A percentile compares a stretch with the other conserved stretches of the same genome.
Conservation (phyloP, 2,329 filamentous ascomycete genomes). For the Talaromyces pinophilus region DNA sequence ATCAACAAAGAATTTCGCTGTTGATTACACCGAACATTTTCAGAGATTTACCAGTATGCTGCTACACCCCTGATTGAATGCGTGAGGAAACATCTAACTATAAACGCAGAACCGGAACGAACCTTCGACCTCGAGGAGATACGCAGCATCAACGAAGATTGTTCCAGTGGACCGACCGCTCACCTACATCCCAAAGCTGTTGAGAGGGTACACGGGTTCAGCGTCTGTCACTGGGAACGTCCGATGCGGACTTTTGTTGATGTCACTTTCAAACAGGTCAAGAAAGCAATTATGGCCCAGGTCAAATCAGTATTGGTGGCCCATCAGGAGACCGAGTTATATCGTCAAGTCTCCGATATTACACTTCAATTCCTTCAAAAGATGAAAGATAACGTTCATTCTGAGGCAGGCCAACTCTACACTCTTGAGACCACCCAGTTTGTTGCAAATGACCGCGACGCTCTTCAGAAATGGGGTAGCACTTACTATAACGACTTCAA, state of each 20-base stretch:
- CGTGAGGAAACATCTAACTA: neutral
- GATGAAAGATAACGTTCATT: slow-evolving; percentile 43
- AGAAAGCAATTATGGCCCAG: slow-evolving; percentile 45
- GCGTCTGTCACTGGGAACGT: slow-evolving; percentile 59
- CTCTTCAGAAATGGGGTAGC: slow-evolving; percentile 1
- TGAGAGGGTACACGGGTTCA: slow-evolving; percentile 58
- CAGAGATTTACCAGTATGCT: slow-evolving; percentile 24
- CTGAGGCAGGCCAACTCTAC: slow-evolving; percentile 36
- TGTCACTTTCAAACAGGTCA: slow-evolving; percentile 34
- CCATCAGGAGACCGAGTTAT: slow-evolving; percentile 40
- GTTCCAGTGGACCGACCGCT: slow-evolving; percentile 59
- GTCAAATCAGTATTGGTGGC: slow-evolving; percentile 44
- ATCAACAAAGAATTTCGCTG: neutral
- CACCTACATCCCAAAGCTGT: slow-evolving; percentile 63
- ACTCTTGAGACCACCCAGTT: neutral
- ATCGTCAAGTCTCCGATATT: slow-evolving; percentile 38
- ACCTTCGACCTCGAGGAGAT: slow-evolving; percentile 46
- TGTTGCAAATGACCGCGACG: slow-evolving; percentile 2
- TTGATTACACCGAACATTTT: slow-evolving; percentile 30
- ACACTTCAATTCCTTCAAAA: slow-evolving; percentile 52
- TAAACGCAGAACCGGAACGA: slow-evolving; percentile 24
- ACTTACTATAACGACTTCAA: neutral
- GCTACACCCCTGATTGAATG: neutral
- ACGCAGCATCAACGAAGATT: slow-evolving; percentile 55
- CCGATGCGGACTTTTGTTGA: slow-evolving; percentile 51